phyloP scores from a whole-genome alignment of 2,329 filamentous ascomycete species.

The Arthrobotrys iridis region DNA sequence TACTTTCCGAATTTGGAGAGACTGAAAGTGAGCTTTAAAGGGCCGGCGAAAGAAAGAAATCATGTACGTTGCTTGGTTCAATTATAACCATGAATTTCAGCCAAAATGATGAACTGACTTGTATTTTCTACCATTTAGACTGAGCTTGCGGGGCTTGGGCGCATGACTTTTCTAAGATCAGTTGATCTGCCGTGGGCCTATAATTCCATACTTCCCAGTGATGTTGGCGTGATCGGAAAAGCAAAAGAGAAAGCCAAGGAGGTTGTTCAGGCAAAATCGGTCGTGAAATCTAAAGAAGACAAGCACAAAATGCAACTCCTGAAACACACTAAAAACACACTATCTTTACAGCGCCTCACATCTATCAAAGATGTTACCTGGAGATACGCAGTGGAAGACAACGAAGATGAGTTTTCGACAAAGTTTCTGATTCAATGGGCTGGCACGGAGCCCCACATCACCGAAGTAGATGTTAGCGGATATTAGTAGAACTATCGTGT shows the following conservation, averaged over 20 bases:
- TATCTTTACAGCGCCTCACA: not conserved
- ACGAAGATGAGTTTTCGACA: not conserved
- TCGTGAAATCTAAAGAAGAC: not conserved
- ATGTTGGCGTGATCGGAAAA: slow-evolving; percentile 32
- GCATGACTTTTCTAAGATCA: slow-evolving; percentile 12
- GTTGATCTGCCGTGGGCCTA: slow-evolving; percentile 34
- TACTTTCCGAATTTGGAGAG: slow-evolving; percentile 2
- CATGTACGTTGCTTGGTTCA: not conserved
- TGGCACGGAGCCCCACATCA: not conserved
- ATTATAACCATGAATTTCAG: not conserved
- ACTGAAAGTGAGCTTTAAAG: slow-evolving; percentile 8
- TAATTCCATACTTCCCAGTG: not conserved
- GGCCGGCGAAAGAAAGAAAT: not conserved
- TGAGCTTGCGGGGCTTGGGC: slow-evolving; percentile 15
- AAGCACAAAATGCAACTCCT: slow-evolving; percentile 13
- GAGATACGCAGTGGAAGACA: slow-evolving; percentile 28
- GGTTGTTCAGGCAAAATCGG: slow-evolving; percentile 18
- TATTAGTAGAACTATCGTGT: not conserved
- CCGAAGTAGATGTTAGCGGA: slow-evolving; percentile 5
- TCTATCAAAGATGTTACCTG: slow-evolving; percentile 22
- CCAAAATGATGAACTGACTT: not conserved
- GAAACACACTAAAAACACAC: slow-evolving; percentile 15
- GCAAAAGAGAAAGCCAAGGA: slow-evolving; percentile 36
- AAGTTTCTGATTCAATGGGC: slow-evolving; percentile 12
- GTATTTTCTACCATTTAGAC: not conserved